These are phyloP conservation scores for Cyclotella kingstonii DNA, from an alignment of 108 stramenopile genomes.

Conservation along the genomic window DNA sequence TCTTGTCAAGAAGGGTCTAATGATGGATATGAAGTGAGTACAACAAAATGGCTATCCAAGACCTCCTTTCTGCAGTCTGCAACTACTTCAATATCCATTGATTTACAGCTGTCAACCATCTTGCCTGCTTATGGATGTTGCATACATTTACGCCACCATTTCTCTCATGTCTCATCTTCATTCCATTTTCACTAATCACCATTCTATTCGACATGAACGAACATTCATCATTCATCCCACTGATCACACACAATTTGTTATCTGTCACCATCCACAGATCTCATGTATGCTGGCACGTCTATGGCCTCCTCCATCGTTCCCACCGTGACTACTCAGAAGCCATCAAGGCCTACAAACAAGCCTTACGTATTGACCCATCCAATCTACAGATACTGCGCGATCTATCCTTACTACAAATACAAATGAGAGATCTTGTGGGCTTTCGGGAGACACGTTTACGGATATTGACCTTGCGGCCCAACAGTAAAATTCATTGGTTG, in stretches of 20 bases:
- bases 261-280: slow-evolving; percentile 45
- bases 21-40: slow-evolving; percentile 87
- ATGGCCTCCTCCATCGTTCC: slow-evolving; percentile 92
- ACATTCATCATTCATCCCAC: too few species aligned
- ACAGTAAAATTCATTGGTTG: slow-evolving; percentile 91
- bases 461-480: slow-evolving; percentile 82
- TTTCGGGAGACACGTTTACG: slow-evolving; percentile 85
- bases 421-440: slow-evolving; percentile 92
- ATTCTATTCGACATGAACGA: too few species aligned
- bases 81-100: too few species aligned
- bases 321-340: slow-evolving; percentile 95
- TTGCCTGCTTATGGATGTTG: background rate
- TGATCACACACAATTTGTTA: background rate
- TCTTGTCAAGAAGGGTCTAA: slow-evolving; percentile 88
- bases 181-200: background rate
- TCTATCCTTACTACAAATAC: slow-evolving; percentile 86
- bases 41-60: too few species aligned
- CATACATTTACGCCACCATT: background rate
- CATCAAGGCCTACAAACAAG: slow-evolving; percentile 98
- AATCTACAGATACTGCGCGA: slow-evolving; percentile 96
- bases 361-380: slow-evolving; percentile 87
- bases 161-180: background rate
- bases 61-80: too few species aligned
- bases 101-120: background rate
- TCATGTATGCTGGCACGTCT: slow-evolving; percentile 99